Evolutionary conservation across 75 land plant species (phyloP), one percentile per base, ranked within the genome.

Genomic region (Selaginella moellendorffii): DNA sequence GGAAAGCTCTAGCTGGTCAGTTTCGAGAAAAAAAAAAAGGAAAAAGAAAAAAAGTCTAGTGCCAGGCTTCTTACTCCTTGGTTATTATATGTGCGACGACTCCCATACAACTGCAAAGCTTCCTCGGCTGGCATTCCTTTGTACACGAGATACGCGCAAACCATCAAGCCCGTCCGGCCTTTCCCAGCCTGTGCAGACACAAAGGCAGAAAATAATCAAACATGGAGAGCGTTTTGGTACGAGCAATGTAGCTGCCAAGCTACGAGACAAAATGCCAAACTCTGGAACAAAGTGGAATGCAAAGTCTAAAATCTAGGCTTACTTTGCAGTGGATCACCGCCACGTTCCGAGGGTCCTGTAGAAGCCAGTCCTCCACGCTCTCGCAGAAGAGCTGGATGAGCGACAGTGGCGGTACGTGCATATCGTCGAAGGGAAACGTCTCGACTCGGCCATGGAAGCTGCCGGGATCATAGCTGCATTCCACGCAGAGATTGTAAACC

Each of bases 121-220:
- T 79, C 79, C 22, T 81, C 82, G 27, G 68, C 84, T 52, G 78
- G 52, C 84, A 84, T 79, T 66, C 84, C 84, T 58, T 28, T 51
- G 53, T 84, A 84, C 63, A 81, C 82, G 24, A 84, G 71, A 54
- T 84, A 84, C 29, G 82, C 74, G 65, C 82, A 81, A 9, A 84
- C 87, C 87, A 81, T 84, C 72, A 84, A 84, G 30, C 87, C 87
- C 54, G 87, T 84, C 36, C 87, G 67, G 54, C 87, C 84, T 77
- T 84, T 84, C 31, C 87, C 87, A 26, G 87, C 87, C 87, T 84
- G 76, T 22, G 51, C 29, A 27, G 25, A 28, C 27, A 19, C n/a
- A 23, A 1, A 12, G 27, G 28, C 67, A 65, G 23, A 36, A 10
- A 9, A 18, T n/a, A 64, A 19, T 23, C 30, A 28, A 5, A 19